Conservation (phyloP, 1,284 basidiomycete species). For the Irpex sp. region DNA sequence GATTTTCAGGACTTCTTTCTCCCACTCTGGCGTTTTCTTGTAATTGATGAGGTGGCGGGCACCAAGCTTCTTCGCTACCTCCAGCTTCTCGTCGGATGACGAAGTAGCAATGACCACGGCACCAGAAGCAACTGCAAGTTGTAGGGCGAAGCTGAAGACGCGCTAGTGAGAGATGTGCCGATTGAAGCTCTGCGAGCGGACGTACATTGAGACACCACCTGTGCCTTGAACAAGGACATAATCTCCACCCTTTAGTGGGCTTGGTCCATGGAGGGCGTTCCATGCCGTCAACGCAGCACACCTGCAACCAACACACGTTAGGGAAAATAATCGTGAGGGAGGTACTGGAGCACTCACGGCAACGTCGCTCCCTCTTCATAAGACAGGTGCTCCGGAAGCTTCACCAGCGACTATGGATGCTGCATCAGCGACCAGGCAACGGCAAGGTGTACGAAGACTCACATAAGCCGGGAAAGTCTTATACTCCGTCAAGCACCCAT, state of each 20-base stretch:
- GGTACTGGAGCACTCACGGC: not conserved
- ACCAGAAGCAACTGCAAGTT: conserved; percentile 37
- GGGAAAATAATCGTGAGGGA: no score
- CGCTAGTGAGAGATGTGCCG: not conserved
- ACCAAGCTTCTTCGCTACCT: conserved; percentile 28
- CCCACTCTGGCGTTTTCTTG: conserved; percentile 39
- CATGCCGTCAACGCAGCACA: conserved; percentile 37
- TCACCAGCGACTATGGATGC: conserved; percentile 7
- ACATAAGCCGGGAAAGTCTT: conserved; percentile 9
- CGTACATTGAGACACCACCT: conserved; percentile 33
- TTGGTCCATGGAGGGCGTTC: conserved; percentile 33
- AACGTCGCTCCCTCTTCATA: conserved; percentile 13
- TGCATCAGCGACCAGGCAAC: not conserved
- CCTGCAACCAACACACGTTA: conserved; percentile 3
- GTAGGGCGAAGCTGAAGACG: conserved; percentile 28
- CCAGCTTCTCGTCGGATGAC: conserved; percentile 39
- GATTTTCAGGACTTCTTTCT: conserved; percentile 29
- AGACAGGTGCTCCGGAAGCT: conserved; percentile 6
- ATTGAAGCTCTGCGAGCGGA: not conserved
- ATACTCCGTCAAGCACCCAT: conserved; percentile 11
- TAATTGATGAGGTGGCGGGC: conserved; percentile 37
- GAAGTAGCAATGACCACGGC: conserved; percentile 41
- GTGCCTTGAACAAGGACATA: conserved; percentile 37
- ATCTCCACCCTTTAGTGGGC: conserved; percentile 25
- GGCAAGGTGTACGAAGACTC: not conserved